These are phyloP conservation scores for Vitis rotundifolia DNA, from an alignment of 164 flowering plant species.

Conservation along the genomic window DNA sequence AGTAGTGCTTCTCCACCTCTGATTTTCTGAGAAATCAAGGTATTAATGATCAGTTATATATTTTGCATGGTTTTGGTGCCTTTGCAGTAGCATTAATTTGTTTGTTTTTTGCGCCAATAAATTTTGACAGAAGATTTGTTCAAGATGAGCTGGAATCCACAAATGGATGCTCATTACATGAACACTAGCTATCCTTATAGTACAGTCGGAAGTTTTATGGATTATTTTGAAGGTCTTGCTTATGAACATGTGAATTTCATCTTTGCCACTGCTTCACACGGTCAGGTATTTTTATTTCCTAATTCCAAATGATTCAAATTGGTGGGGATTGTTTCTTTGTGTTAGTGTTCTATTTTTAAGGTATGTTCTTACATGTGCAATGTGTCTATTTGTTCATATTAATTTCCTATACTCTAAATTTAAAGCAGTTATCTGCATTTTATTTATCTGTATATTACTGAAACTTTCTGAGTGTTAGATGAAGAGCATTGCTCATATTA, in stretches of 20 bases:
- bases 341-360: no score
- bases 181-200: constrained; percentile 42
- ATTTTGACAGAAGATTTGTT: constrained; percentile 2
- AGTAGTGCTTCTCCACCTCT: no score
- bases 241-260: constrained; percentile 72
- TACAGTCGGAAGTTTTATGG: constrained; percentile 61
- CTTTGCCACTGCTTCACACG: constrained; percentile 50
- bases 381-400: no score
- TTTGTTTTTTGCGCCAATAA: not conserved
- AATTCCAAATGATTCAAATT: not conserved
- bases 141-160: constrained; percentile 59
- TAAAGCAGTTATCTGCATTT: no score
- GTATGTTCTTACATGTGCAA: not conserved
- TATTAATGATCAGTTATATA: no score
- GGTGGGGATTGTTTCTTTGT: not conserved
- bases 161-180: constrained; percentile 43
- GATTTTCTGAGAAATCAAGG: no score
- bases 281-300: constrained; percentile 37
- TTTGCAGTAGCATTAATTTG: no score
- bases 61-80: no score
- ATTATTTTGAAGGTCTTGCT: constrained; percentile 63
- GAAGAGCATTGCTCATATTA: not conserved
- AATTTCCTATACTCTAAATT: no score
- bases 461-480: no score
- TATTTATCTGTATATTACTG: no score